These are phyloP conservation scores for Nicotiana noctiflora DNA, from an alignment of 257 asterid genomes.

Conservation along the genomic window DNA sequence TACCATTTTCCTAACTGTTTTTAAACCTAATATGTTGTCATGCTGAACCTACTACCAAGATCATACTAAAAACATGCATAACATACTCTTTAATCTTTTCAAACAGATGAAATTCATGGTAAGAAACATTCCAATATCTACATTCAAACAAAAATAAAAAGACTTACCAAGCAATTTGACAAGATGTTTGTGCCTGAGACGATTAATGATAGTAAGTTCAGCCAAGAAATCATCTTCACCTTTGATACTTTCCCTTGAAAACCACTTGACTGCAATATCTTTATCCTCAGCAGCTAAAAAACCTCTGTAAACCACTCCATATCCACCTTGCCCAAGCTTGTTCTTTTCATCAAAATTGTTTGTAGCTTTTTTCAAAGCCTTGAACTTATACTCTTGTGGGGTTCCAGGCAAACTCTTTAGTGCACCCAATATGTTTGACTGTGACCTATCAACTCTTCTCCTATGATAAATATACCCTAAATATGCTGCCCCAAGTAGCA, in stretches of 20 bases:
- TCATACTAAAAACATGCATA: not conserved
- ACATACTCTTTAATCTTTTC: not conserved
- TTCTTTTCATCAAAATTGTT: slow-evolving; percentile 52
- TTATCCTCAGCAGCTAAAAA: slow-evolving; percentile 38
- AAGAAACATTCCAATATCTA: no score
- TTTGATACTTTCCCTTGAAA: slow-evolving; percentile 65
- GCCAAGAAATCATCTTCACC: slow-evolving; percentile 88
- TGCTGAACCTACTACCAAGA: not conserved
- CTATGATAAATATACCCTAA: slow-evolving; percentile 24
- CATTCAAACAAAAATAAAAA: not conserved
- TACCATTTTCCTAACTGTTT: not conserved
- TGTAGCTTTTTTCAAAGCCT: slow-evolving; percentile 74
- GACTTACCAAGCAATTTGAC: slow-evolving; percentile 70
- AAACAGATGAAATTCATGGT: not conserved
- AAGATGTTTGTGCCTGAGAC: slow-evolving; percentile 84
- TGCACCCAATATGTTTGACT: slow-evolving; percentile 49
- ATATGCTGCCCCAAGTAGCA: slow-evolving; percentile 29
- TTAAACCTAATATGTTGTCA: no score
- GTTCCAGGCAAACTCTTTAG: slow-evolving; percentile 70
- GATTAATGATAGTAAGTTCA: slow-evolving; percentile 82
- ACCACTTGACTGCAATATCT: slow-evolving; percentile 81
- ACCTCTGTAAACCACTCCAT: slow-evolving; percentile 75
- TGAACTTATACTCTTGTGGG: slow-evolving; percentile 64
- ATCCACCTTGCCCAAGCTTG: slow-evolving; percentile 88
- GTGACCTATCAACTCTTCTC: slow-evolving; percentile 24